Conservation (phyloP, 495 filamentous ascomycete species). For the Stereocaulon alpinum region DNA sequence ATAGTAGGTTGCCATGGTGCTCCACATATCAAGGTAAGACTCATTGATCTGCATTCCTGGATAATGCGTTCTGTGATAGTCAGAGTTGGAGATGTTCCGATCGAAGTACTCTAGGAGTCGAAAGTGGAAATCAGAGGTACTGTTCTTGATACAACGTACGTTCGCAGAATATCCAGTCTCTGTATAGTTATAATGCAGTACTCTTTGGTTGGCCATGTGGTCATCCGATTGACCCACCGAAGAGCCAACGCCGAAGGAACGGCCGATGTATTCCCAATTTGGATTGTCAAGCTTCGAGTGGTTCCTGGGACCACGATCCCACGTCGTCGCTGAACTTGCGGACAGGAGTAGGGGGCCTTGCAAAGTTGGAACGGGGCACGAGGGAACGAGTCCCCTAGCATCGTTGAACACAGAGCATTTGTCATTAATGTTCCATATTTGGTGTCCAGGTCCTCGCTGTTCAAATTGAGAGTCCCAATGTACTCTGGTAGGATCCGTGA, state of each 20-base stretch:
- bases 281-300: slow-evolving; percentile 4
- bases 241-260: slow-evolving; percentile 1
- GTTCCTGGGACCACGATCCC: neutral
- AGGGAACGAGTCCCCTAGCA: neutral
- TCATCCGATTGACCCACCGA: neutral
- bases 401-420: slow-evolving; percentile 2
- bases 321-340: neutral
- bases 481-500: neutral
- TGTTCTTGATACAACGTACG: neutral
- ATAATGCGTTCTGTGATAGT: neutral
- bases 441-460: neutral
- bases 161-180: neutral
- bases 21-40: neutral
- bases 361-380: neutral
- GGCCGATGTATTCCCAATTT: neutral
- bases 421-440: neutral
- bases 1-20: neutral
- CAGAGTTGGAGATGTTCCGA: neutral
- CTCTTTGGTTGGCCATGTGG: neutral
- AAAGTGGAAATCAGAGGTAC: neutral
- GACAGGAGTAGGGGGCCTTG: neutral
- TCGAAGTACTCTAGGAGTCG: neutral
- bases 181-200: neutral
- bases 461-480: slow-evolving; percentile 6
- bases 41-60: neutral